Base-by-base conservation (phyloP, 345 rosid genomes). In the Camelina neglecta region DNA sequence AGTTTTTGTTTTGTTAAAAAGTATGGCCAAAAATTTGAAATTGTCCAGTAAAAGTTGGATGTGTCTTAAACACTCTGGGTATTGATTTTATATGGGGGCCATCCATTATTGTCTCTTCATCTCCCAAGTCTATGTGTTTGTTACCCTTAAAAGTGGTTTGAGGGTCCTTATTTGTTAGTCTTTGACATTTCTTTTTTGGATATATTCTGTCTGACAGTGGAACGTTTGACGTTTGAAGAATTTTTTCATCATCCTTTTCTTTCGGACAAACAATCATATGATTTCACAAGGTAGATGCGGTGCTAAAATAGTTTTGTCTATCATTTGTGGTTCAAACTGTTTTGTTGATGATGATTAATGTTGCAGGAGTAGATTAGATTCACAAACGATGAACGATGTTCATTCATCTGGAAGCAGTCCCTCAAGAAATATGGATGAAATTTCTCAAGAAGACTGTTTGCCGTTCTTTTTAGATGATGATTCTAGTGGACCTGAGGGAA, bases 401-500 rank as follows among this genome's bases (percentile, higher is more conserved):
- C 81, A 85, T 74, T 75, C 79, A 23, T 73, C 86, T 29, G 94
- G 81, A 74, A 80, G 83, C 74, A 80, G 79, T 78, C 81, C 85
- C 50, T 70, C 66, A 21, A 84, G 80, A 80, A 85, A 87, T 60
- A 57, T 55, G 24, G 93, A 83, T 64, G 94, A 90, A 63, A 80
- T 72, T 71, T 85, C 85, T 81, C 93, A 81, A 73, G 98, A 93
- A 67, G 94, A 95, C 75, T 83, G 84, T 78, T 78, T 95, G 47
- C 99, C 98, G 20, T 89, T 95, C 83, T 71, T 90, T 81, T 79
- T 90, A 51, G 99, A 95, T 73, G 96, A 91, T 70, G 96, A 93
- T 70, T 87, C 89, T 78, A 84, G 88, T 86, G 93, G 83, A 67
- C 88, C 88, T 49, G 93, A 85, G 65, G 85, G 88, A 67, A 93